Percentiles rank a stretch among this genome's conserved stretches.
phyloP scores from a whole-genome alignment of 345 rosid species.

The Salix purpurea region DNA sequence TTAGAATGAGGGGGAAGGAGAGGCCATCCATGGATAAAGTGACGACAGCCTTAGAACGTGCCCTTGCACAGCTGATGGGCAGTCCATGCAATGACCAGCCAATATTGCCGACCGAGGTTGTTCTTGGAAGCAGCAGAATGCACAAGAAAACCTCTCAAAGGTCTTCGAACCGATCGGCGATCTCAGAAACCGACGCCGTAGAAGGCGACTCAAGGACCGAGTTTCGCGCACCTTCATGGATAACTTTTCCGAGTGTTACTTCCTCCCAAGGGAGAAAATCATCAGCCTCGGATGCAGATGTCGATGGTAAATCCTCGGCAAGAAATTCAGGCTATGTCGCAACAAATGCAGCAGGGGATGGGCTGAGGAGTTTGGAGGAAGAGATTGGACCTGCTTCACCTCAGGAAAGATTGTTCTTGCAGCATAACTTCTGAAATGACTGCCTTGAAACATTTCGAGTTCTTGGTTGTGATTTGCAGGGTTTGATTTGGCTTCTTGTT shows the following conservation, averaged over 20 bases:
- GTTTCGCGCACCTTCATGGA: conserved; percentile 96
- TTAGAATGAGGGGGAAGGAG: conserved; percentile 92
- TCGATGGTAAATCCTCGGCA: conserved; percentile 52
- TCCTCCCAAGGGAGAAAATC: conserved; percentile 96
- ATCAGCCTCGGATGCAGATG: conserved; percentile 86
- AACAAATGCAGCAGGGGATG: conserved; percentile 26
- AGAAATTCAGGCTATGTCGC: conserved; percentile 31
- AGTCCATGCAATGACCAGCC: conserved; percentile 88
- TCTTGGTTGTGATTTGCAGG: conserved; percentile 1
- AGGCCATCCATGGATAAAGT: conserved; percentile 98
- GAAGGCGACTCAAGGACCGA: conserved; percentile 67
- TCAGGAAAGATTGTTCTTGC: conserved; percentile 78
- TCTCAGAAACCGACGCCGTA: conserved; percentile 55
- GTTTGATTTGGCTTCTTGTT: neutral
- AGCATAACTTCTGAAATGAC: conserved; percentile 70
- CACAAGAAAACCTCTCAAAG: conserved; percentile 93
- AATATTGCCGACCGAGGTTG: conserved; percentile 88
- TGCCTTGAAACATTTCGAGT: neutral
- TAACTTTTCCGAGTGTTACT: conserved; percentile 92
- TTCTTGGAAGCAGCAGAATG: conserved; percentile 84
- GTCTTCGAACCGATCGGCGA: conserved; percentile 56
- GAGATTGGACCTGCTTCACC: conserved; percentile 99
- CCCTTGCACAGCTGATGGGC: conserved; percentile 88
- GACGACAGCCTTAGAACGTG: conserved; percentile 79
- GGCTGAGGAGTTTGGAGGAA: conserved; percentile 34